A percentile compares a stretch with the other conserved stretches of the same genome.
These are phyloP conservation scores for Trichoderma sp. DNA, from an alignment of 2,329 filamentous ascomycete species.

Conservation along the genomic window DNA sequence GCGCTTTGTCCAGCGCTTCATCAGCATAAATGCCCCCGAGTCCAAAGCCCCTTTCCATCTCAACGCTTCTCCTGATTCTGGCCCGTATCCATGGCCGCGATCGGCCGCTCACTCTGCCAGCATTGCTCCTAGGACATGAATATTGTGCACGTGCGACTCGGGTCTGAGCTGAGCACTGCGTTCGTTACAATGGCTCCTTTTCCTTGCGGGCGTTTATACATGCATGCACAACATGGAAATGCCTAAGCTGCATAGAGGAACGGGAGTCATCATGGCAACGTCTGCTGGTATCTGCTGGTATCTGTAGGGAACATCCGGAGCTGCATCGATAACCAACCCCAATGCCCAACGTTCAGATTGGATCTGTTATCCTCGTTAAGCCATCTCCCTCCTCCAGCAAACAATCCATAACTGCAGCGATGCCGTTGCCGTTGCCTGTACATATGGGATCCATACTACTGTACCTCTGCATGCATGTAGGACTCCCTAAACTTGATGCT, in stretches of 20 bases:
- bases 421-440: background rate
- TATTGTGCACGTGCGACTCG: background rate
- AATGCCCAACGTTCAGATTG: background rate
- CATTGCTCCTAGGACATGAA: background rate
- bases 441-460: background rate
- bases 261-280: background rate
- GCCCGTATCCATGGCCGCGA: background rate
- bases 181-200: background rate
- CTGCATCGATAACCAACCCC: background rate
- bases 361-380: background rate
- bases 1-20: background rate
- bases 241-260: background rate
- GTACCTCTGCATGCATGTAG: background rate
- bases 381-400: background rate
- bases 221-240: background rate
- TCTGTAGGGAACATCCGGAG: background rate
- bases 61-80: background rate
- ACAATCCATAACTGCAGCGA: background rate
- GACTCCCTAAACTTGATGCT: background rate
- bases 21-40: constrained; percentile 8
- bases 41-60: constrained; percentile 6
- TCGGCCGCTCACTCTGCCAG: constrained; percentile 1
- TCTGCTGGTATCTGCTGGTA: background rate
- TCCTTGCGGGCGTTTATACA: background rate
- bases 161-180: background rate